Conservation (phyloP, 176 grass and related monocot species). For the Olyra latifolia region DNA sequence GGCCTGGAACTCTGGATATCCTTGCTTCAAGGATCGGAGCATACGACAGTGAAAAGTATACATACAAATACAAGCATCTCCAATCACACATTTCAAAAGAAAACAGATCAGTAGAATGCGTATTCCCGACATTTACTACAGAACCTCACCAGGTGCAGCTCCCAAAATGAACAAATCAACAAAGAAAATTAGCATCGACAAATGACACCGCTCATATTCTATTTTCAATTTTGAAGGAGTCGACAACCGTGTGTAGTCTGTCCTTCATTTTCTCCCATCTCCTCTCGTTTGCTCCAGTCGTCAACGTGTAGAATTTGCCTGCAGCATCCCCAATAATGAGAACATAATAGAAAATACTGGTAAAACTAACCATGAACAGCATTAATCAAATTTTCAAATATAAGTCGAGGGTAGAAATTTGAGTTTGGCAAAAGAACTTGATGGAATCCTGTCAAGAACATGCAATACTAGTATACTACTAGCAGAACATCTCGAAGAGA, state of each 20-base stretch:
- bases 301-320: constrained; percentile 94
- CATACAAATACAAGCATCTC: constrained; percentile 1
- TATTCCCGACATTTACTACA: constrained; percentile 32
- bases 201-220: constrained; percentile 35
- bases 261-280: constrained; percentile 99
- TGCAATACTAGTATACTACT: not conserved
- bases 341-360: not conserved
- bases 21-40: not conserved
- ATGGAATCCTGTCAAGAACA: not conserved
- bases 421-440: not conserved
- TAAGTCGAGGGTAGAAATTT: not conserved
- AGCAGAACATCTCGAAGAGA: not conserved
- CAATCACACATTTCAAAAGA: not conserved
- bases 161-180: constrained; percentile 31
- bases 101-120: constrained; percentile 34
- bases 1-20: not conserved
- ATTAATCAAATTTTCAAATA: constrained; percentile 6
- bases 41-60: not conserved
- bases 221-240: constrained; percentile 79
- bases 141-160: constrained; percentile 22
- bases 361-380: not conserved
- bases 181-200: constrained; percentile 10
- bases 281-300: constrained; percentile 87
- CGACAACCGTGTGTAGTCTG: constrained; percentile 62
- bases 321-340: constrained; percentile 25